Evolutionary conservation across 352 stramenopile species (phyloP).

Genomic region (Phytophthora quininea): DNA sequence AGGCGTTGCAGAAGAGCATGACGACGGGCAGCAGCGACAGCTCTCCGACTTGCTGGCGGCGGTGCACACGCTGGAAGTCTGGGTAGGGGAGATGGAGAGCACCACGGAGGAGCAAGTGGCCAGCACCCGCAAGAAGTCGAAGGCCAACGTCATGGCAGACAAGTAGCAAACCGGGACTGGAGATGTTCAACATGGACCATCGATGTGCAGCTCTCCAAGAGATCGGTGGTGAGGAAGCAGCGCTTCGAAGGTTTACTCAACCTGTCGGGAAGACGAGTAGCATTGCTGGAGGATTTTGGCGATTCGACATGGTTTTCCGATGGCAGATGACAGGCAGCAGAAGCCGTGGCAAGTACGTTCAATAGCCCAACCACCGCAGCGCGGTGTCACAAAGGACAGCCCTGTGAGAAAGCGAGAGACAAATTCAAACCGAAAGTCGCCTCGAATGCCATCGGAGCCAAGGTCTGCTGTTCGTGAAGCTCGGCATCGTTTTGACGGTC

Average conservation of each 20-base stretch:
- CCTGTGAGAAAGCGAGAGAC: no score
- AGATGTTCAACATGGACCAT: background rate
- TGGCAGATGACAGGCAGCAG: no score
- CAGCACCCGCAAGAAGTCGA: slow-evolving; percentile 30
- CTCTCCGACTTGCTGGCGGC: slow-evolving; percentile 17
- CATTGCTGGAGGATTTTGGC: no score
- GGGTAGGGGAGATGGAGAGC: slow-evolving; percentile 35
- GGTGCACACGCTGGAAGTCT: slow-evolving; percentile 32
- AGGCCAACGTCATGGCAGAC: slow-evolving; percentile 21
- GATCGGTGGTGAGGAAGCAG: background rate
- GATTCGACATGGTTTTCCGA: background rate
- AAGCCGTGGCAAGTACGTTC: no score
- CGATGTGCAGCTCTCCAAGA: background rate
- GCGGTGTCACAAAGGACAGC: no score
- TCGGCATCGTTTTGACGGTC: background rate
- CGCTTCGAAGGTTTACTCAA: background rate
- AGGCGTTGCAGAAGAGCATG: slow-evolving; percentile 41
- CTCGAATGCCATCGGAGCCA: no score
- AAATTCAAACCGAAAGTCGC: no score
- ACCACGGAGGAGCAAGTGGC: slow-evolving; percentile 30
- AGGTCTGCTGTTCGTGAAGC: no score
- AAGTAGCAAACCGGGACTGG: background rate
- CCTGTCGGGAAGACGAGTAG: no score
- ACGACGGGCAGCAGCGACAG: slow-evolving; percentile 35
- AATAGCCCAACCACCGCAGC: no score